A percentile compares a stretch with the other conserved stretches of the same genome.
phyloP scores from a whole-genome alignment of 225 moss, liverwort and hornwort species.

The Ulota crispa region DNA sequence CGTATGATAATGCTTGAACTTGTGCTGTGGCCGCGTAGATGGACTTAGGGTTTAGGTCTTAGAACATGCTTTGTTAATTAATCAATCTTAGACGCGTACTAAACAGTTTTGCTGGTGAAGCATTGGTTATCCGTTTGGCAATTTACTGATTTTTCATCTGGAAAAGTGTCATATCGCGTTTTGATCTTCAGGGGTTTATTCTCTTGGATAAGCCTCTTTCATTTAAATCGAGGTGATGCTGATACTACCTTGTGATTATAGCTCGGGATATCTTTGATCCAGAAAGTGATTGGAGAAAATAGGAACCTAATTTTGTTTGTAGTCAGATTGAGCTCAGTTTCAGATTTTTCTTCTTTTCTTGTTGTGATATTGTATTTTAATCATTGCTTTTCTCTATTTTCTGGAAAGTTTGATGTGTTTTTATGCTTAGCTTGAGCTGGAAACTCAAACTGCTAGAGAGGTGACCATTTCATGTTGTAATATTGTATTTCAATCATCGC shows the following conservation, averaged over 20 bases:
- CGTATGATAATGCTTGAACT: neutral
- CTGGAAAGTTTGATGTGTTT: neutral
- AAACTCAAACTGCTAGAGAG: neutral
- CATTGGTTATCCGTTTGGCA: neutral
- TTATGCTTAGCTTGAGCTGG: neutral
- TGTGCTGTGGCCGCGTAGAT: neutral
- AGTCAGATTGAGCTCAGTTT: neutral
- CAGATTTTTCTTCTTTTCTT: neutral
- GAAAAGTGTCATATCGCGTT: neutral
- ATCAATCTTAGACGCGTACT: neutral
- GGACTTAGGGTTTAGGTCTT: conserved; percentile 20
- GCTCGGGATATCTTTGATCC: neutral
- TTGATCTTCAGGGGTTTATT: neutral
- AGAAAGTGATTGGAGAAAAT: neutral
- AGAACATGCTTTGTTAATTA: neutral
- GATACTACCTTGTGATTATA: neutral
- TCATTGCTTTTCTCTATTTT: neutral
- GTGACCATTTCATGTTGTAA: neutral
- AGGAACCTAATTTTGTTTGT: neutral
- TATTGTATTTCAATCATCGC: neutral
- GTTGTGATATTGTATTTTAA: neutral
- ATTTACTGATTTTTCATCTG: neutral
- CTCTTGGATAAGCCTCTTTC: neutral
- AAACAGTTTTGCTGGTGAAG: neutral
- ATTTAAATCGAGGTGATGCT: neutral